A percentile compares a stretch with the other conserved stretches of the same genome.
Evolutionary conservation across 495 filamentous ascomycete species (phyloP).

Genomic region (Aspergillus biplanus): DNA sequence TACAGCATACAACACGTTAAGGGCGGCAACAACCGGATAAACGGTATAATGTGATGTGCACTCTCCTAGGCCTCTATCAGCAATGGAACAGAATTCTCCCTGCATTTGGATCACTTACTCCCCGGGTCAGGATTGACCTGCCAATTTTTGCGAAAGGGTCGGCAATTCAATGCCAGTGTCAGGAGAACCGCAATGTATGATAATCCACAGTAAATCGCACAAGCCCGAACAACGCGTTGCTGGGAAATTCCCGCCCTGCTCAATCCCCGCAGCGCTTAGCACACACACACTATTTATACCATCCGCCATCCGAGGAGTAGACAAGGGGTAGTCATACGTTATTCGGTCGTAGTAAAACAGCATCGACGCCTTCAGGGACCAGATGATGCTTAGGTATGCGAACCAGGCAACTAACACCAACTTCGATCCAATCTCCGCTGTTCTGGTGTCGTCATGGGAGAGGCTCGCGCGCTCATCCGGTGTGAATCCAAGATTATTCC

Average conservation of each 20-base stretch:
- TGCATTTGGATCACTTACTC: background rate
- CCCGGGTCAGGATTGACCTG: conserved; percentile 7
- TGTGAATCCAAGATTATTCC: background rate
- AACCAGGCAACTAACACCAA: background rate
- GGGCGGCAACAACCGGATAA: background rate
- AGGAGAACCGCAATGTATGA: background rate
- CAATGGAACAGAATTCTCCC: background rate
- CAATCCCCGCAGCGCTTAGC: background rate
- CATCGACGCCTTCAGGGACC: conserved; percentile 9
- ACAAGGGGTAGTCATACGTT: background rate
- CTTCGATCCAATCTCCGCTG: background rate
- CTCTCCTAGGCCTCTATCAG: background rate
- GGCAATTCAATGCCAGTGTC: background rate
- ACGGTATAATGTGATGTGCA: background rate
- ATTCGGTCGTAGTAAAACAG: conserved; percentile 7
- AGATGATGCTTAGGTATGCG: background rate
- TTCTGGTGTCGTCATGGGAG: background rate
- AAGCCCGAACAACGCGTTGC: background rate
- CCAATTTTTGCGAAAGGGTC: conserved; percentile 1
- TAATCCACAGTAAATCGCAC: background rate
- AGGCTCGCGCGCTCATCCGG: background rate
- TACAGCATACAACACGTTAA: background rate
- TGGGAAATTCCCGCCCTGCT: background rate
- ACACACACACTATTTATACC: no score
- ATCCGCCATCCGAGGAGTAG: background rate